These are phyloP conservation scores for Eucalyptus melliodora DNA, from an alignment of 345 rosid genomes.

Conservation along the genomic window DNA sequence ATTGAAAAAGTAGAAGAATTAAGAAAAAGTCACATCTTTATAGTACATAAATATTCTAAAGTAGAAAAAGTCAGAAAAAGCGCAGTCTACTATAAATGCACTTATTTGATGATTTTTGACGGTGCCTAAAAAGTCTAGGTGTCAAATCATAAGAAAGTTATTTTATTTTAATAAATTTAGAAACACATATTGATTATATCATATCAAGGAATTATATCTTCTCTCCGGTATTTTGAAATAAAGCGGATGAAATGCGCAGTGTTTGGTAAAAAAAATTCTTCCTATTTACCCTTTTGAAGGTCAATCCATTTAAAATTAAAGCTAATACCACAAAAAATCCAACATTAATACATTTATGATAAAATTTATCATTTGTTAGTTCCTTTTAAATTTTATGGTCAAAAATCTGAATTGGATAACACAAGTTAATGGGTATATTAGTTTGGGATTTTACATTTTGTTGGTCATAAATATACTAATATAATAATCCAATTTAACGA, in stretches of 20 bases:
- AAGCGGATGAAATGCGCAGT: neutral
- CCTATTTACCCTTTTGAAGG: neutral
- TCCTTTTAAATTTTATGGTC: too few relatives aligned
- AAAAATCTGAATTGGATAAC: fast-evolving
- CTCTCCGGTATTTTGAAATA: neutral
- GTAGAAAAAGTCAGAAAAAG: neutral
- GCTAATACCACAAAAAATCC: too few relatives aligned
- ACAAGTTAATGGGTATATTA: too few relatives aligned
- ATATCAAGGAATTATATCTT: neutral
- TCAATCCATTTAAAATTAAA: neutral
- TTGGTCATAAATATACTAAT: too few relatives aligned
- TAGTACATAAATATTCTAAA: neutral
- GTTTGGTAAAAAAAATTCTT: too few relatives aligned
- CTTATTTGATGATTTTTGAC: neutral
- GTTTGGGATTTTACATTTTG: too few relatives aligned
- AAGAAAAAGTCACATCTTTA: neutral
- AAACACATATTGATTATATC: neutral
- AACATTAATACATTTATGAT: too few relatives aligned
- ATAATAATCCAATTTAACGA: too few relatives aligned
- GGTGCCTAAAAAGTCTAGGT: neutral
- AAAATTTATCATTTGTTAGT: too few relatives aligned
- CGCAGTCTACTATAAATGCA: neutral
- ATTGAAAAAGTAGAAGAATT: neutral
- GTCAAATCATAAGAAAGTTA: neutral
- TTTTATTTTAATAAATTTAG: neutral